Evolutionary conservation across 2,329 filamentous ascomycete species (phyloP), one percentile per base, ranked within the genome.

Genomic region (Pseudofabraea citricarpa): DNA sequence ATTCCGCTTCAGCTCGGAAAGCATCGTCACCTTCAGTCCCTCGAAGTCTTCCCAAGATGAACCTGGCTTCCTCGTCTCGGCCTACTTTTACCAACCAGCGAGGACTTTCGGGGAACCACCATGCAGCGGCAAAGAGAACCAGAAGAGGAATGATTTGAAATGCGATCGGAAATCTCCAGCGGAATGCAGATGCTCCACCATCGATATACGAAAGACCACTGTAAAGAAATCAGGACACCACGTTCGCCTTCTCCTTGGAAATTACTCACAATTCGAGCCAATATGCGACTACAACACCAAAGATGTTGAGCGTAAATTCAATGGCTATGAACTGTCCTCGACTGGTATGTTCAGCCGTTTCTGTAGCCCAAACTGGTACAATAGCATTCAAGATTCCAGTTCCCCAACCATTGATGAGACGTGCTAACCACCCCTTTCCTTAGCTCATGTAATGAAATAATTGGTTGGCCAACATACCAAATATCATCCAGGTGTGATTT

Each of bases 221-320:
- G 18, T 39, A 2, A 33, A 23, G 9, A 16, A 41, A 56, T 41
- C 21, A 37, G 18, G 16, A 12, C 27, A 31, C 13, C 9, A 31
- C 6, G 27, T 7, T n/a, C n/a, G n/a, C n/a, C n/a, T n/a, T n/a
- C n/a, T n/a, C n/a, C n/a, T n/a, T n/a, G n/a, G 24, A 9, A 20
- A n/a, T 9, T 20, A 29, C 49, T 41, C 51, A 54, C 53, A 53
- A 57, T 39, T 71, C 69, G 7, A 73, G 58, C 79, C 79, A 83
- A 51, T 85, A 85, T 3, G 74, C 64, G 26, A 81, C 68, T 16
- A 81, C 76, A 1, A 86, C 80, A 46, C 83, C 83, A 37, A 85
- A 79, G 47, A 87, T 86, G 56, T 87, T 88, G 7, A 87, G 62
- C 0, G 82, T 87, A 49, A 88, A 87, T 54, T 87, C 83, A 42